Conservation (phyloP, 768 basidiomycete species). For the Postia placenta region DNA sequence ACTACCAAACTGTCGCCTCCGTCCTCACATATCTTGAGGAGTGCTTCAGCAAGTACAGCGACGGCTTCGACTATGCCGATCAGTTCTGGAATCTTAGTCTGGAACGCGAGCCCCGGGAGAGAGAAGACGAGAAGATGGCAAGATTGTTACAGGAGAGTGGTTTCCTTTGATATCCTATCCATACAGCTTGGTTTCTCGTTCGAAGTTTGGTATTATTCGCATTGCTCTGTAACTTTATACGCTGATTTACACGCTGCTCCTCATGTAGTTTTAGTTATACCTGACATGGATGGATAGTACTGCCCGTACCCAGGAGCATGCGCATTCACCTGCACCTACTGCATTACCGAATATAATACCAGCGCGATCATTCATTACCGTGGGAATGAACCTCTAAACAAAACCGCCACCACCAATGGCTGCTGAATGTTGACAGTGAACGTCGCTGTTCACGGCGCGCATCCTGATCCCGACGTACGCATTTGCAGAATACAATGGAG, state of each 20-base stretch:
- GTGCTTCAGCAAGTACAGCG: slow-evolving; percentile 63
- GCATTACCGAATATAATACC: too few relatives aligned
- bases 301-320: too few relatives aligned
- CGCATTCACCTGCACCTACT: too few relatives aligned
- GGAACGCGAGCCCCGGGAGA: slow-evolving; percentile 86
- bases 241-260: background rate
- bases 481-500: too few relatives aligned
- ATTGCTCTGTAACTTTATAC: slow-evolving; percentile 4
- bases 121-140: slow-evolving; percentile 97
- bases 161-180: slow-evolving; percentile 35
- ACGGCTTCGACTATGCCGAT: slow-evolving; percentile 64
- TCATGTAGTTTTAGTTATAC: slow-evolving; percentile 6
- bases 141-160: slow-evolving; percentile 83
- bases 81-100: slow-evolving; percentile 83
- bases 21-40: slow-evolving; percentile 77
- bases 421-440: too few relatives aligned
- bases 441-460: too few relatives aligned
- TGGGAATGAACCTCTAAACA: too few relatives aligned
- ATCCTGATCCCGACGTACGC: too few relatives aligned
- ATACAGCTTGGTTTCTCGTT: background rate
- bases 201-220: background rate
- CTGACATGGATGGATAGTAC: background rate
- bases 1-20: slow-evolving; percentile 60
- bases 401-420: too few relatives aligned
- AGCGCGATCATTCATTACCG: too few relatives aligned